Evolutionary conservation across 2,329 filamentous ascomycete species (phyloP), one percentile per base, ranked within the genome.

Genomic region (Cytospora piceae): DNA sequence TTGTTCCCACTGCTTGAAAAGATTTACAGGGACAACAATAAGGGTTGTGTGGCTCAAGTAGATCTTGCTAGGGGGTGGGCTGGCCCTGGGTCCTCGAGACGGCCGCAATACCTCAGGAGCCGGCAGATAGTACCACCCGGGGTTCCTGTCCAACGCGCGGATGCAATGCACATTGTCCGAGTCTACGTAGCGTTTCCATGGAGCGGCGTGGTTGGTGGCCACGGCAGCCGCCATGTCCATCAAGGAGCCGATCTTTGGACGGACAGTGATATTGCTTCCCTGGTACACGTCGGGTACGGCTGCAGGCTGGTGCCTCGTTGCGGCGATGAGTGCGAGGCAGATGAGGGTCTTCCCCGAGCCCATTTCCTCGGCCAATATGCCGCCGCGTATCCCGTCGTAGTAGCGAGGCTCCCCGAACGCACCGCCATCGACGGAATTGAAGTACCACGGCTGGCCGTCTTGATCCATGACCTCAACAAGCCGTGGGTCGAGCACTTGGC

Each of bases 301-400:
- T 6, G 92, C 85, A 14, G 88, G 84, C 68, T 94, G 85, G 37
- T 88, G 81, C 71, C 85, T 87, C 0, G 92, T 96, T 3, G 92
- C 89, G 31, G 96, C 80, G 49, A 97, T 88, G 2, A 93, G 78
- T 8, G 90, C 83, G 22, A 98, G 78, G 69, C 91, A 94, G 14
- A 97, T 96, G 31, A 97, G 78, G 0, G 94, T 97, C 79, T 97
- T 98, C 0, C 94, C 94, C 0, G 85, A 79, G 7, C 90, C 90
- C 91, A 94, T 94, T 69, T 91, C 89, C 73, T 95, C 92, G 0
- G 91, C 90, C 17, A 93, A 78, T 17, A 94, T 90, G 3, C 93
- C 94, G 39, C 94, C 93, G 65, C 84, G 83, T 6, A 89, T 85
- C 31, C 87, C 84, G 54, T 95, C 92, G 70, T 94, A 97, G 66